phyloP scores from a whole-genome alignment of 1,139 yeast genomes.

The Scheffersomyces parashehatae region DNA sequence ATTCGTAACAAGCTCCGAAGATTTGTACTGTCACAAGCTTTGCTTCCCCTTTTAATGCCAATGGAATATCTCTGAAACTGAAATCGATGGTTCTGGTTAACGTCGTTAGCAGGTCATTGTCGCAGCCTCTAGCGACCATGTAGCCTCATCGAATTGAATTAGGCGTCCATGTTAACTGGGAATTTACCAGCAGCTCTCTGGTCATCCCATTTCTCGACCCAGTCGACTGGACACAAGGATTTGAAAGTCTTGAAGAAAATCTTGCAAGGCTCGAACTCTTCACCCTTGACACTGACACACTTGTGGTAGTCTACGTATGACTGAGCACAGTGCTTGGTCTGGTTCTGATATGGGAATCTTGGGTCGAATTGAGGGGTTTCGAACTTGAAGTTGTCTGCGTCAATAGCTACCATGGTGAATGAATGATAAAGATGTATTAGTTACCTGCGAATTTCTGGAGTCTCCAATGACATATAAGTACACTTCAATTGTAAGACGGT shows the following conservation, averaged over 20 bases:
- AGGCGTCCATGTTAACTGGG: conserved; percentile 33
- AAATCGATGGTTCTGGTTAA: no score
- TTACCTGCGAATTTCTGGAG: conserved; percentile 1
- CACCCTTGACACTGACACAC: conserved; percentile 95
- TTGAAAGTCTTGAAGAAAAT: conserved; percentile 90
- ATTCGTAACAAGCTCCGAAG: no score
- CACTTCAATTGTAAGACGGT: conserved; percentile 3
- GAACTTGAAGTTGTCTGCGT: conserved; percentile 52
- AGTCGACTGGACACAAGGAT: conserved; percentile 87
- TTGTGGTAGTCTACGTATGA: conserved; percentile 97
- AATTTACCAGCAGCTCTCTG: conserved; percentile 71
- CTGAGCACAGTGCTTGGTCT: conserved; percentile 98
- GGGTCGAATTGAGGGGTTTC: conserved; percentile 89
- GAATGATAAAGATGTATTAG: conserved; percentile 1
- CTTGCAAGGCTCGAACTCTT: conserved; percentile 96
- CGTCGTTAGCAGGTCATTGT: no score
- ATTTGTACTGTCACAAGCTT: no score
- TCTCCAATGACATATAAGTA: conserved; percentile 1
- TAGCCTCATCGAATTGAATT: conserved; percentile 5
- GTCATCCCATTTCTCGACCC: conserved; percentile 96
- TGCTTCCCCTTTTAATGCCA: no score
- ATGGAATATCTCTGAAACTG: no score
- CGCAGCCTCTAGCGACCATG: no score
- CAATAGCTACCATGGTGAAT: conserved; percentile 38
- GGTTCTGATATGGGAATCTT: conserved; percentile 96